Percentiles rank a stretch among this genome's conserved stretches.
These are phyloP conservation scores for Micromonas commoda DNA, from an alignment of 139 green algal genomes.

Conservation along the genomic window DNA sequence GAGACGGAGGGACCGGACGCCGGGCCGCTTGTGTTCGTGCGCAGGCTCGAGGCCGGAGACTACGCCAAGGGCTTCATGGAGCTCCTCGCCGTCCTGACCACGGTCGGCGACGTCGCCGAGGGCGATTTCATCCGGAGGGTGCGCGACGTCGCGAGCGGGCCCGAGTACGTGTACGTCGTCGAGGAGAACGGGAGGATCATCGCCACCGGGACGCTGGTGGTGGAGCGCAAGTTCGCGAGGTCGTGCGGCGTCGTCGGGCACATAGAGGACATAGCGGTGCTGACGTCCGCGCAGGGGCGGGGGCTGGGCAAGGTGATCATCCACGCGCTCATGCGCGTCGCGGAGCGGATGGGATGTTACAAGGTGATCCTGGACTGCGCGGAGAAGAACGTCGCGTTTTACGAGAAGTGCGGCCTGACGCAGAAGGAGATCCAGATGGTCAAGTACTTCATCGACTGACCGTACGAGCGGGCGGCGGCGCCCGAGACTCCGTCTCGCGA, in stretches of 20 bases:
- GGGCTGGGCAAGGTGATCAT: constrained; percentile 71
- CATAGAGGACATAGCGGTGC: constrained; percentile 91
- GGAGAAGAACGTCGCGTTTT: constrained; percentile 82
- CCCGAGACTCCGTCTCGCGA: too few species aligned
- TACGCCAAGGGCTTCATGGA: constrained; percentile 1
- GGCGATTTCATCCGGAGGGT: background rate
- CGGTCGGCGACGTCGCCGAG: background rate
- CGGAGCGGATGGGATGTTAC: constrained; percentile 66
- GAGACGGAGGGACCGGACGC: background rate
- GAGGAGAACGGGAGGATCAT: constrained; percentile 43
- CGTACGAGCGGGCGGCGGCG: too few species aligned
- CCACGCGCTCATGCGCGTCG: constrained; percentile 45
- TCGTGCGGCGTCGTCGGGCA: constrained; percentile 62
- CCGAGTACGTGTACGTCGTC: constrained; percentile 11
- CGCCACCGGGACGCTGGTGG: constrained; percentile 64
- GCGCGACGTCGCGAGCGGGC: background rate
- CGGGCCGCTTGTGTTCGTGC: background rate
- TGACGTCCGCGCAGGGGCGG: constrained; percentile 54
- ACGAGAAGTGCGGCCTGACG: constrained; percentile 78
- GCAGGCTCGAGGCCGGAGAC: background rate
- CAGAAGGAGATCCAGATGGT: constrained; percentile 92
- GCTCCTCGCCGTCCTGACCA: background rate
- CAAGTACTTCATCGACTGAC: constrained; percentile 38
- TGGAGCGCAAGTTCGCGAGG: constrained; percentile 86
- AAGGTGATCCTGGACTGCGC: constrained; percentile 93